phyloP scores from a whole-genome alignment of 1,139 yeast genomes.

The Geotrichum candidum region DNA sequence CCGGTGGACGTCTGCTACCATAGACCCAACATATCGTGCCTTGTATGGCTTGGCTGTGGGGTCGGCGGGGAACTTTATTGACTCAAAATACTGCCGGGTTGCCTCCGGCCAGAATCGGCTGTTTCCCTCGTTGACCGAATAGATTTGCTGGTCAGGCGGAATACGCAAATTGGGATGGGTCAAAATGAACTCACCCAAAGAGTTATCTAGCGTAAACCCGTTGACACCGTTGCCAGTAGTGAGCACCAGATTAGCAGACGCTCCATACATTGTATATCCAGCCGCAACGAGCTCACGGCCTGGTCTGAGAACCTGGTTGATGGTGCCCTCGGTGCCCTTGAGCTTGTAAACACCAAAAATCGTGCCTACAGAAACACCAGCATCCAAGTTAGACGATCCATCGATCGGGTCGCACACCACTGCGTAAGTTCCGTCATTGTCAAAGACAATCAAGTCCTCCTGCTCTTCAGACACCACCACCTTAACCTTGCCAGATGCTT shows the following conservation, averaged over 20 bases:
- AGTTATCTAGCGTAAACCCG: conserved; percentile 86
- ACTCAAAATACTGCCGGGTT: conserved; percentile 60
- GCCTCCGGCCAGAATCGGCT: conserved; percentile 75
- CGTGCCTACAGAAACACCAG: conserved; percentile 98
- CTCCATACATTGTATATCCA: conserved; percentile 98
- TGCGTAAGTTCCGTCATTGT: conserved; percentile 70
- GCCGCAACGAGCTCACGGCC: conserved; percentile 97
- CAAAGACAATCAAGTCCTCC: conserved; percentile 87
- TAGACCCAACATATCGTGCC: conserved; percentile 92
- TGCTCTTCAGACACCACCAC: conserved; percentile 92
- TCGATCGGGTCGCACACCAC: conserved; percentile 98
- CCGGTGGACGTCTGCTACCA: conserved; percentile 98
- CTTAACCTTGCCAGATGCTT: conserved; percentile 82
- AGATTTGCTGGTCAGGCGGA: conserved; percentile 62
- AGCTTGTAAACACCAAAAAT: conserved; percentile 86
- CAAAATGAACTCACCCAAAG: conserved; percentile 84
- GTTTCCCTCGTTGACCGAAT: conserved; percentile 93
- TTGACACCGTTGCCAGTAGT: conserved; percentile 90
- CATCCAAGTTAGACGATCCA: conserved; percentile 93
- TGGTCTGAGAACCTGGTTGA: conserved; percentile 78
- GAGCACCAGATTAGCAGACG: conserved; percentile 90
- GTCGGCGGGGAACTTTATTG: conserved; percentile 65
- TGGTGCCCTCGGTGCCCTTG: conserved; percentile 64
- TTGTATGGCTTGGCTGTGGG: conserved; percentile 71
- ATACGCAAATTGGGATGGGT: conserved; percentile 74